These are phyloP conservation scores for Meripilus lineatus DNA, from an alignment of 1,284 basidiomycete species.

Conservation along the genomic window DNA sequence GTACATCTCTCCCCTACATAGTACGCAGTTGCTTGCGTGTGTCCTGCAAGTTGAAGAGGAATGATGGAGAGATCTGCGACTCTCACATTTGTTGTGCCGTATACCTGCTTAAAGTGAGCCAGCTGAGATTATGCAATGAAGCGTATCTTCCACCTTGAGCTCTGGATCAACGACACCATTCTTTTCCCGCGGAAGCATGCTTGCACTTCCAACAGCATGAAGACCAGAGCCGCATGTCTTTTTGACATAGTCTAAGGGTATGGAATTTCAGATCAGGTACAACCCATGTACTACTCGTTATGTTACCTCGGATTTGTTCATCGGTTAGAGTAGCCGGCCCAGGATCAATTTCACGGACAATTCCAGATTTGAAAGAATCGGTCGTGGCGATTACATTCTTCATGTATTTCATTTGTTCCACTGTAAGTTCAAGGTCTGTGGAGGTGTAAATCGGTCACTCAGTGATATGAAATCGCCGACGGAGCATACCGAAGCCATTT, in stretches of 20 bases:
- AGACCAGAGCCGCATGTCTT: too few relatives aligned
- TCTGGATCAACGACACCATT: slow-evolving; percentile 9
- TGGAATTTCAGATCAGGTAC: too few relatives aligned
- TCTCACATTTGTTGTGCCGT: slow-evolving; percentile 29
- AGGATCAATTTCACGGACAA: slow-evolving; percentile 29
- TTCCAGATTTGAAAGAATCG: too few relatives aligned
- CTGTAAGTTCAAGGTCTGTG: slow-evolving; percentile 37
- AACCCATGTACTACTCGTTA: too few relatives aligned
- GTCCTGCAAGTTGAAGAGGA: slow-evolving; percentile 19
- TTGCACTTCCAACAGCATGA: too few relatives aligned
- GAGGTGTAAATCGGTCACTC: too few relatives aligned
- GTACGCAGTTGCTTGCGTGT: slow-evolving; percentile 42
- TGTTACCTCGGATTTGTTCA: too few relatives aligned
- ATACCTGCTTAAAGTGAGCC: slow-evolving; percentile 22
- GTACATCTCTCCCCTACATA: neutral
- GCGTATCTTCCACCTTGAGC: slow-evolving; percentile 2
- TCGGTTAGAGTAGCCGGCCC: slow-evolving; percentile 27
- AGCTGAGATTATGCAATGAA: neutral
- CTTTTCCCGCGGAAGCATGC: slow-evolving; percentile 11
- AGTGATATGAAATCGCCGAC: too few relatives aligned
- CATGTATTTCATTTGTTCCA: slow-evolving; percentile 45
- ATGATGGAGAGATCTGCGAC: slow-evolving; percentile 27
- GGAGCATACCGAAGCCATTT: slow-evolving; percentile 35
- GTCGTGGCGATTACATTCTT: slow-evolving; percentile 9
- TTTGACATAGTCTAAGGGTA: too few relatives aligned